Base-by-base conservation (phyloP, 148 eudicot genomes). In the Rhododendron mucronatum region DNA sequence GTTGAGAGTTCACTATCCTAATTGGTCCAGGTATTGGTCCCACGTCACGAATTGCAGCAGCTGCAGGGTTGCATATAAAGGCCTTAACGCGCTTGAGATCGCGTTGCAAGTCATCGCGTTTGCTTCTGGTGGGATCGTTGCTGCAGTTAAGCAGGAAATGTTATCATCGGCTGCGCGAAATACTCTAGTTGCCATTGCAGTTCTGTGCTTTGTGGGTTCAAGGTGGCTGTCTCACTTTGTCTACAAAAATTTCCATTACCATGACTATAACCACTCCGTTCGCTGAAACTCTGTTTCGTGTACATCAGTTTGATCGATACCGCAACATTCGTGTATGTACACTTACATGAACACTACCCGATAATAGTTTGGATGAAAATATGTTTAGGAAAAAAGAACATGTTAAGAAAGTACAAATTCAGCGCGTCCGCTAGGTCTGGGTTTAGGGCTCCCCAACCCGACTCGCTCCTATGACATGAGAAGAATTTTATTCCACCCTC, bases 231-330 rank as follows among this genome's bases (percentile, higher is more conserved):
- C 95, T 51, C 92, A 91, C 85, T 94, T 92, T 86, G 90, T 94
- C 47, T 93, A 92, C 98, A 93, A 94, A 86, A 92, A 89, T 47
- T 95, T 92, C 91, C 93, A 88, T 77, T 96, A 71, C 88, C 98
- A 96, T 86, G 98, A 96, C 90, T 96, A 94, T 84, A 89, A 88
- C 87, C 98, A 94, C 86, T 94, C 95, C 73, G 80, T 86, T 55
- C 67, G 51, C 84, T 93, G 84, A 92, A 47, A 37, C 80, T 76
- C 75, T 2, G 16, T 69, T 30, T 30, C 39, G 28, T 4, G 12
- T 69, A 69, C 13, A 30, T 26, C 28, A 69, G 37, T 69, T 45
- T 45, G 48, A 45, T 45, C 48, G 11, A 45, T 28, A 10, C 75
- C 5, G 15, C 18, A 4, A 10, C 30, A 69, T 69, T 69, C 9